Base-by-base conservation (phyloP, 169 alveolate genomes). In the Cyclospora cayetanensis region DNA sequence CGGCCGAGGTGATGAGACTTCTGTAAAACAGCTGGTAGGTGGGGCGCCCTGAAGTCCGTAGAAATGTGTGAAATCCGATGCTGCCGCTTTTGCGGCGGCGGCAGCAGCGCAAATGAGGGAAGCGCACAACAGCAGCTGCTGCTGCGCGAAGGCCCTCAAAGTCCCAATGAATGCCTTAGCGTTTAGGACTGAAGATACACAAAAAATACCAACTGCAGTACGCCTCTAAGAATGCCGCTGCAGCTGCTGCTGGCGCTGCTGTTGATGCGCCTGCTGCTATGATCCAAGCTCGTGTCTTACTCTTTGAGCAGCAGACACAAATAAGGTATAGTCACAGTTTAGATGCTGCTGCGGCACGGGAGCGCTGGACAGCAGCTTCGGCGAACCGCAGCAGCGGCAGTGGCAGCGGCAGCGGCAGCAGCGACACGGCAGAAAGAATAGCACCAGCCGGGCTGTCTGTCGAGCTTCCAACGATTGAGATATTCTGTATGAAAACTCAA, bases 61-160 rank as follows among this genome's bases (percentile, higher is more conserved):
- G 77, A 65, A 65, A 31, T 12, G 34, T n/a, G 34, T 42, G 9
- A 42, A n/a, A 27, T 2, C 41, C 11, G 77, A 37, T n/a, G 77
- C 77, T 29, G 77, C 77, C 25, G 77, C 77, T 5, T 37, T 42
- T n/a, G 77, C 77, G 31, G 77, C 77, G 31, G 77, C 77, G 31
- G 41, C 77, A 65, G 76, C 76, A 63, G 37, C 41, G 77, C 39
- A n/a, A 5, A 9, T n/a, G 15, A 27, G 2, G 4, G 34, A 65
- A 42, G 77, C 37, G 31, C 20, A n/a, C 22, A n/a, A 22, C 77
- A n/a, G 77, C 77, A n/a, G 77, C 77, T n/a, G 77, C 77, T 65
- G 77, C 77, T 65, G 41, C 42, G 77, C 77, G 11, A 42, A 25
- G 25, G 70, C 70, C 1, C 70, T 46, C 70, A 31, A 22, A 22